Evolutionary conservation across 345 rosid genomes (phyloP), one percentile per base, ranked within the genome.

Genomic region (Hibiscus mutabilis): DNA sequence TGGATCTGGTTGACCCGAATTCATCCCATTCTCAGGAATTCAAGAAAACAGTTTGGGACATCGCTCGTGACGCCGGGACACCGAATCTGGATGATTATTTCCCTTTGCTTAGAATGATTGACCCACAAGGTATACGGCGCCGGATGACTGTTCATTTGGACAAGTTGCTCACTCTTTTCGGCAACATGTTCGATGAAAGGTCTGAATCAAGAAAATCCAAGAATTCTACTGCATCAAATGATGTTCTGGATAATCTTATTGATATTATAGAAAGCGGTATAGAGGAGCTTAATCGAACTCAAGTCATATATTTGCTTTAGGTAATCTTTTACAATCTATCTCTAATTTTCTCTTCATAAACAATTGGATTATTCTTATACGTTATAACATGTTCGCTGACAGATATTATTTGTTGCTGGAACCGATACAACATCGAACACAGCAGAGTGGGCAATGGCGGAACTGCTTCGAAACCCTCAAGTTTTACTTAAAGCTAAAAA

Each of bases 361-460:
- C 40, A 9, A 35, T 35, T 35, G 40, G 40, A 6, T 35, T 35
- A 2, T 44, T 15, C 2, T 44, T 4, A 3, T 44, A 29, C 3
- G 3, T 2, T 3, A 35, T 35, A 35, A 35, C 6, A 35, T 35
- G 40, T 35, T 35, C 6, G 14, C 29, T 51, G 22, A 42, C 73
- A 86, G 90, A 84, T 59, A 47, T 63, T 86, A 46, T 84, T 86
- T 49, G 78, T 6, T 6, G 85, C 86, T 0, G 90, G 88, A 6
- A 70, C 85, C 0, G 87, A 86, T 29, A 82, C 87, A 29, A 84
- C 85, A 35, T 76, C 88, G 4, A 79, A 40, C 77, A 80, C 88
- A 13, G 3, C 83, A 40, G 87, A 88, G 46, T 88, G 90, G 90
- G 88, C 90, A 59, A 71, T 84, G 87, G 61, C 82, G 8, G 90